Evolutionary conservation across 306 rosid species (phyloP), one percentile per base, ranked within the genome.

Genomic region (Adenanthera pavonina): DNA sequence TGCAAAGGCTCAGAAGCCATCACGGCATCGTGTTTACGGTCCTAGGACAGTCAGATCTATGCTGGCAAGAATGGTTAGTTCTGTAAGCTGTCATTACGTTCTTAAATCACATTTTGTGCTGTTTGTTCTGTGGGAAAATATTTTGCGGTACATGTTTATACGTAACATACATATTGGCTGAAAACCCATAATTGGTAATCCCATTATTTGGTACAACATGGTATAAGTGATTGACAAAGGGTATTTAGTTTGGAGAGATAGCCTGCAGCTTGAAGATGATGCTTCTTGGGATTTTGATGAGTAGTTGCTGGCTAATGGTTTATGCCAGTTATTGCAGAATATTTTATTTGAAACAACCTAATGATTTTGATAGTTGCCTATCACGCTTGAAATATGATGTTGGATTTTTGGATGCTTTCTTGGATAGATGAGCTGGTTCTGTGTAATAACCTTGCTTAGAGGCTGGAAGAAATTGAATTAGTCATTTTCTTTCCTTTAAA

Each of bases 11-110:
- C 98, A 85, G 86, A 94, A 92, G 82, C 98, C 98, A 53, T 89
- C 97, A 60, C 83, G 84, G 68, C 97, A 92, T 85, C 88, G 92
- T 72, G 94, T 92, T 54, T 96, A 96, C 85, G 99, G 99, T 85
- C 99, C 97, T 15, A 92, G 85, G 89, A 90, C 97, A 7, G 90
- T 96, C 57, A 91, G 91, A 77, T 91, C 97, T 59, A 92, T 96
- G 97, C 87, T 96, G 82, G 79, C 95, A 59, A 96, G 94, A 84
- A 96, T 96, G 99, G 99, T 91, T 81, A 84, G 99, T 88, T 81
- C 25, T 8, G 2, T 8, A 12, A 20, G n/a, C 56, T 33, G 40
- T 25, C 9, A 15, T 38, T 13, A 34, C 44, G 56, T 74, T 43
- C 73, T 75, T 41, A 0, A 8, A 33, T 76, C 46, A 8, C 47